Conservation (phyloP, 257 asterid genomes). For the Haberlea rhodopensis region DNA sequence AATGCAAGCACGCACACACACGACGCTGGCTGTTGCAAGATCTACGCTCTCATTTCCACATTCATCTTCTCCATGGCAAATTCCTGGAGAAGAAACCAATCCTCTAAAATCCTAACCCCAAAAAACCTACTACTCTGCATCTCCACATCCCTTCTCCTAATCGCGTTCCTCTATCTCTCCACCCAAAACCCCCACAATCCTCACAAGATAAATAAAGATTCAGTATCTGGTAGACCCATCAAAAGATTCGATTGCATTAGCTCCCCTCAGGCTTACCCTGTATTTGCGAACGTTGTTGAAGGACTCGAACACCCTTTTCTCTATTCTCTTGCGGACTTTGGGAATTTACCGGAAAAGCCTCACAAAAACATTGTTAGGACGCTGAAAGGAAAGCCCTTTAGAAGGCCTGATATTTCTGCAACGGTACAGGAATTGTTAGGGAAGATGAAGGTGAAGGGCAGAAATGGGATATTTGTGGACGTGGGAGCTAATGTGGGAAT, state of each 20-base stretch:
- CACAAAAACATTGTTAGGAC: slow-evolving; percentile 89
- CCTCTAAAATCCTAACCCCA: slow-evolving; percentile 57
- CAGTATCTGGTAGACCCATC: slow-evolving; percentile 38
- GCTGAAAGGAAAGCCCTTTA: slow-evolving; percentile 80
- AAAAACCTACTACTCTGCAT: slow-evolving; percentile 69
- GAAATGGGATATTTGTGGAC: slow-evolving; percentile 65
- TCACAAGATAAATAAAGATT: slow-evolving; percentile 25
- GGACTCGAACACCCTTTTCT: slow-evolving; percentile 88
- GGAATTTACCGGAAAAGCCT: slow-evolving; percentile 85
- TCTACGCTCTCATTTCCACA: neutral
- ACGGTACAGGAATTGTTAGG: slow-evolving; percentile 80
- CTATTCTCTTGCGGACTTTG: slow-evolving; percentile 83
- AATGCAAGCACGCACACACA: too few species aligned
- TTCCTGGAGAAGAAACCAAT: slow-evolving; percentile 81
- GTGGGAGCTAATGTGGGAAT: slow-evolving; percentile 98
- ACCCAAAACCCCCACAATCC: slow-evolving; percentile 53
- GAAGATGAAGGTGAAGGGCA: slow-evolving; percentile 41
- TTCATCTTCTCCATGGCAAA: slow-evolving; percentile 59
- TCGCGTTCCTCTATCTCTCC: slow-evolving; percentile 68
- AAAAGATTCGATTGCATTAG: slow-evolving; percentile 67
- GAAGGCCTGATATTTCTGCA: slow-evolving; percentile 84
- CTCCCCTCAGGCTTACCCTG: slow-evolving; percentile 83
- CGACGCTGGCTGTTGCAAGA: too few species aligned
- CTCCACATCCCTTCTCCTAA: slow-evolving; percentile 67
- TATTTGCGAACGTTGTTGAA: slow-evolving; percentile 87